Conservation (phyloP, 2,329 filamentous ascomycete genomes). For the Pseudogymnoascus sp. region DNA sequence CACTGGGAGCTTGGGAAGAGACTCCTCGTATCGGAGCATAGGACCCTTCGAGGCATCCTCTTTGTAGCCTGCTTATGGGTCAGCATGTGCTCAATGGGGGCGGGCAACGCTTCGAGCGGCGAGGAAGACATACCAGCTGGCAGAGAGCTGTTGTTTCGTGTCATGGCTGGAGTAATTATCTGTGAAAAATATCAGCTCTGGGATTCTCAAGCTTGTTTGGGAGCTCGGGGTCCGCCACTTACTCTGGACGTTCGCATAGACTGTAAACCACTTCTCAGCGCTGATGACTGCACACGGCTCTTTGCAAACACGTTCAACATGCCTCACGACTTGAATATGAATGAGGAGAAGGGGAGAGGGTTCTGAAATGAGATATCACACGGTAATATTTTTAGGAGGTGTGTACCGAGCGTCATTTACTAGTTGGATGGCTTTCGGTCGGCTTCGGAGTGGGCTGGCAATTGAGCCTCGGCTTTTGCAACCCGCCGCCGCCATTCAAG, state of each 20-base stretch:
- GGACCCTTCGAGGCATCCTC: constrained; percentile 72
- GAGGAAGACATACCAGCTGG: constrained; percentile 37
- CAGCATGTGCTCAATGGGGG: constrained; percentile 11
- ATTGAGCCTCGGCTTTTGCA: constrained; percentile 6
- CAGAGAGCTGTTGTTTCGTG: constrained; percentile 50
- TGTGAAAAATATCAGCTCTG: not conserved
- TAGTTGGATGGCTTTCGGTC: not conserved
- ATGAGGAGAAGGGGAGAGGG: constrained; percentile 7
- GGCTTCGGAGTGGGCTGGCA: not conserved
- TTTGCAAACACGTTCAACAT: constrained; percentile 29
- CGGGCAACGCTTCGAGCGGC: constrained; percentile 7
- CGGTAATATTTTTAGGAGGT: not conserved
- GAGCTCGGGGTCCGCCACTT: constrained; percentile 7
- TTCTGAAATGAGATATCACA: constrained; percentile 10
- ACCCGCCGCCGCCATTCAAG: not conserved
- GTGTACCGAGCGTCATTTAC: constrained; percentile 7
- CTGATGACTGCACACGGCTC: constrained; percentile 24
- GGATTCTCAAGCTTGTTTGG: not conserved
- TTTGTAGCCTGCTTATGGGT: constrained; percentile 53
- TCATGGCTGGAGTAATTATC: constrained; percentile 44
- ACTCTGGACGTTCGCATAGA: constrained; percentile 21
- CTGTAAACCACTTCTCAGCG: constrained; percentile 25
- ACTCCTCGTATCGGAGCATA: constrained; percentile 80
- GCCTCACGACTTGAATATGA: constrained; percentile 15
- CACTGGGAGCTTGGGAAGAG: constrained; percentile 70